These are phyloP conservation scores for Colletotrichum scovillei DNA, from an alignment of 2,329 filamentous ascomycete species.

Conservation along the genomic window DNA sequence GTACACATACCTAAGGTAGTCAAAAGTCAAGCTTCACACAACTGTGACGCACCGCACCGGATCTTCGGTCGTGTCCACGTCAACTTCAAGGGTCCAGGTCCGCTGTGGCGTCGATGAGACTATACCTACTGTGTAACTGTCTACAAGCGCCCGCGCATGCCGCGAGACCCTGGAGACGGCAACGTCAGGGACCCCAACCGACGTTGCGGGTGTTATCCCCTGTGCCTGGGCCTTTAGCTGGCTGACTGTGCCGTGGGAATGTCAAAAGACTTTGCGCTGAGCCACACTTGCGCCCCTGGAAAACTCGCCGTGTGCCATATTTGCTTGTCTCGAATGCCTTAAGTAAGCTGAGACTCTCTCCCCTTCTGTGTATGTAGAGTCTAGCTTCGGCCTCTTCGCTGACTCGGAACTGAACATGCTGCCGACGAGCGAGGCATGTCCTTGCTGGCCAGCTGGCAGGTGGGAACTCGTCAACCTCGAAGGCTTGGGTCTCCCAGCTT, in stretches of 20 bases:
- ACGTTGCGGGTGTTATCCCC: background rate
- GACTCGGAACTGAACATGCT: conserved; percentile 2
- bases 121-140: background rate
- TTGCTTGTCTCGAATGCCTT: background rate
- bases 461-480: background rate
- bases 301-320: background rate
- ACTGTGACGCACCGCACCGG: background rate
- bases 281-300: conserved; percentile 23
- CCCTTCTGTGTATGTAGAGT: no score
- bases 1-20: background rate
- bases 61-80: background rate
- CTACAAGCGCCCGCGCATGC: background rate
- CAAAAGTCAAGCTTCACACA: background rate
- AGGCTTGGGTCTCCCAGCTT: conserved; percentile 10
- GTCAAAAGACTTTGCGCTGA: background rate
- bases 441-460: conserved; percentile 24
- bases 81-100: conserved; percentile 18
- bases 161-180: conserved; percentile 8
- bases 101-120: conserved; percentile 2
- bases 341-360: background rate
- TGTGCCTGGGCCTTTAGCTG: background rate
- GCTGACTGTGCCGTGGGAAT: background rate
- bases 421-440: background rate
- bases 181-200: conserved; percentile 3
- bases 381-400: background rate